Conservation (phyloP, 495 filamentous ascomycete species). For the Penicillium canescens region DNA sequence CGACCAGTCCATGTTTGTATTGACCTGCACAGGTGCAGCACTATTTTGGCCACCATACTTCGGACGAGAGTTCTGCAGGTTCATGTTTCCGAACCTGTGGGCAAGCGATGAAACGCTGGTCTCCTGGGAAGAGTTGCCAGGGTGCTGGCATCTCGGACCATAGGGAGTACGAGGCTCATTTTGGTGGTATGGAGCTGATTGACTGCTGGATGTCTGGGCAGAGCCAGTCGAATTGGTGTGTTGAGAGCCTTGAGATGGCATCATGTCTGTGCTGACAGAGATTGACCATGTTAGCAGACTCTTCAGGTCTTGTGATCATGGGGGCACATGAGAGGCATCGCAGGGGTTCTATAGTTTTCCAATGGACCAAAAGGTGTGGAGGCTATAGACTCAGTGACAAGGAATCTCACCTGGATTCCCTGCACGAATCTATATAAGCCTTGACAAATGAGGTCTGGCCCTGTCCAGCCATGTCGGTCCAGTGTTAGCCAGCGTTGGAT, state of each 20-base stretch:
- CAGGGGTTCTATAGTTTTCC: neutral
- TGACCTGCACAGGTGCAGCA: slow-evolving; percentile 22
- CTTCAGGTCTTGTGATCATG: neutral
- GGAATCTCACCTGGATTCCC: slow-evolving; percentile 1
- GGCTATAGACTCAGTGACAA: neutral
- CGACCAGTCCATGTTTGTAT: slow-evolving; percentile 31
- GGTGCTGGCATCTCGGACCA: slow-evolving; percentile 21
- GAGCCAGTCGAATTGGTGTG: slow-evolving; percentile 36
- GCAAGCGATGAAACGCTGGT: slow-evolving; percentile 15
- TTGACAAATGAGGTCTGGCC: neutral
- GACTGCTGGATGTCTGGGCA: slow-evolving; percentile 21
- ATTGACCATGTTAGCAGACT: neutral
- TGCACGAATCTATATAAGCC: slow-evolving; percentile 7
- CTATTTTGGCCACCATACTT: slow-evolving; percentile 27
- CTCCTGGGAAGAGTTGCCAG: slow-evolving; percentile 13
- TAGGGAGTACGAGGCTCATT: slow-evolving; percentile 31
- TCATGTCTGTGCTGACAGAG: slow-evolving; percentile 13
- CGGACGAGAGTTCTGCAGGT: slow-evolving; percentile 24
- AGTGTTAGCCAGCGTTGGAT: neutral
- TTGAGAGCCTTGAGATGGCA: slow-evolving; percentile 36
- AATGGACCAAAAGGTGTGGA: neutral
- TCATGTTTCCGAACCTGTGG: slow-evolving; percentile 24
- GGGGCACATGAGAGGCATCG: neutral
- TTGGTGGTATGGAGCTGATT: slow-evolving; percentile 22
- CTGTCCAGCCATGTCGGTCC: neutral